phyloP scores from a whole-genome alignment of 768 basidiomycete genomes.

The Trametes coccinea region DNA sequence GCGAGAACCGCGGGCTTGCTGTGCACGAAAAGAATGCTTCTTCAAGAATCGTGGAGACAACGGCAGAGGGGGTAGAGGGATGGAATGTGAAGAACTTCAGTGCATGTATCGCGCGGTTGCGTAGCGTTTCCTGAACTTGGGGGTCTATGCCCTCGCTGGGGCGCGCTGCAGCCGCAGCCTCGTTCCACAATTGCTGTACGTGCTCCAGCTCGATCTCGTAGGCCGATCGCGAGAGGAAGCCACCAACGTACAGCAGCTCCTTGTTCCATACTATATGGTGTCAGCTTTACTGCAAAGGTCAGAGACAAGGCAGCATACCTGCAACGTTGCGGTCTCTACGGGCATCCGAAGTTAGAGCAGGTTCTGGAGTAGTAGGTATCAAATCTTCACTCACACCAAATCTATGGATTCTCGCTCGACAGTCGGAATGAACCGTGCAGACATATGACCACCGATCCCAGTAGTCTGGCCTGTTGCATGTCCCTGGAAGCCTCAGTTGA shows the following conservation, averaged over 20 bases:
- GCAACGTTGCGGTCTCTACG: constrained; percentile 79
- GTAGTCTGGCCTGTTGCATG: constrained; percentile 93
- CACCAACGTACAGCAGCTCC: constrained; percentile 84
- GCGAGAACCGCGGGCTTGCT: constrained; percentile 15
- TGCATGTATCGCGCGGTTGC: constrained; percentile 68
- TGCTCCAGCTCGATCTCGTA: constrained; percentile 80
- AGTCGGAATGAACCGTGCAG: constrained; percentile 90
- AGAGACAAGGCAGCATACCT: constrained; percentile 42
- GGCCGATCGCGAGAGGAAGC: constrained; percentile 75
- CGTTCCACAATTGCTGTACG: constrained; percentile 63
- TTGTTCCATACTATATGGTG: constrained; percentile 75
- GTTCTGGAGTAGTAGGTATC: neutral
- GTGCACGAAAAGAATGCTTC: constrained; percentile 76
- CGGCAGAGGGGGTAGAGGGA: constrained; percentile 80
- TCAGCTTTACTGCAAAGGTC: neutral
- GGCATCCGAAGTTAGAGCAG: neutral
- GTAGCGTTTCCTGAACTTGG: constrained; percentile 52
- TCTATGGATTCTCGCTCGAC: constrained; percentile 95
- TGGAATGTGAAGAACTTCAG: constrained; percentile 90
- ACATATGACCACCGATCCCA: constrained; percentile 67
- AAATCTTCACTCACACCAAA: constrained; percentile 59
- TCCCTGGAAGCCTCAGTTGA: constrained; percentile 48
- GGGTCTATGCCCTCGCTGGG: constrained; percentile 13
- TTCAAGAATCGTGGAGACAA: constrained; percentile 73
- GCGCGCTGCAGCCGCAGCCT: constrained; percentile 36